phyloP scores from a whole-genome alignment of 495 filamentous ascomycete species.

The Hypoxylon trugodes region DNA sequence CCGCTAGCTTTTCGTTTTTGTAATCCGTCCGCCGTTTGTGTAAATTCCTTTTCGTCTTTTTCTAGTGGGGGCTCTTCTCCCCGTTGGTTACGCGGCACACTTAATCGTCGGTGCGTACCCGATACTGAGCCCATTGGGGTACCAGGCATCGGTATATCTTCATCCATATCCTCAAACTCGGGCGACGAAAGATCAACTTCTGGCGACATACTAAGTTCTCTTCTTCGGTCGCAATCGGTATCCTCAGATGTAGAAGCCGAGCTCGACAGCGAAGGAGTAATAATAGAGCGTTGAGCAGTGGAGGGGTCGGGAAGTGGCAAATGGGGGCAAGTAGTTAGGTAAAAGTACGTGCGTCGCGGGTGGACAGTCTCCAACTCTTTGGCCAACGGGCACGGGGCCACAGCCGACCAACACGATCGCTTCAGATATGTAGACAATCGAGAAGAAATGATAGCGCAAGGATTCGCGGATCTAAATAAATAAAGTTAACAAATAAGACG shows the following conservation, averaged over 20 bases:
- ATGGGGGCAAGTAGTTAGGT: conserved; percentile 82
- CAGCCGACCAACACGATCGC: conserved; percentile 79
- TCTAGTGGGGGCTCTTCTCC: conserved; percentile 87
- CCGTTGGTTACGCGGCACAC: conserved; percentile 67
- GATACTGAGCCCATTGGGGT: conserved; percentile 68
- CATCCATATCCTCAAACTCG: conserved; percentile 80
- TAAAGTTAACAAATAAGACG: conserved; percentile 19
- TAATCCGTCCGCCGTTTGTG: conserved; percentile 87
- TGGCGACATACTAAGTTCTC: conserved; percentile 83
- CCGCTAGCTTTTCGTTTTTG: conserved; percentile 74
- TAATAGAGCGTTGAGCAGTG: conserved; percentile 64
- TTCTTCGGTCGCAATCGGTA: conserved; percentile 72
- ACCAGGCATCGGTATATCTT: conserved; percentile 62
- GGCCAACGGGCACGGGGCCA: conserved; percentile 83
- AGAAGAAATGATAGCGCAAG: conserved; percentile 92
- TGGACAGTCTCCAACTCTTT: conserved; percentile 94
- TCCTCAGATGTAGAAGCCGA: conserved; percentile 73
- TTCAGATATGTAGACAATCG: conserved; percentile 88
- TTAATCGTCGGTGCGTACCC: conserved; percentile 51
- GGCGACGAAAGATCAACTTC: conserved; percentile 91
- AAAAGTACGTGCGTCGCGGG: conserved; percentile 95
- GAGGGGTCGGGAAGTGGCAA: conserved; percentile 83
- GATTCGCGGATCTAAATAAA: conserved; percentile 84
- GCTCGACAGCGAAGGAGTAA: conserved; percentile 87
- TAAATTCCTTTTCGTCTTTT: conserved; percentile 96